Conservation (phyloP, 192 early-diverging fungal species). For the Pilaira anomala region DNA sequence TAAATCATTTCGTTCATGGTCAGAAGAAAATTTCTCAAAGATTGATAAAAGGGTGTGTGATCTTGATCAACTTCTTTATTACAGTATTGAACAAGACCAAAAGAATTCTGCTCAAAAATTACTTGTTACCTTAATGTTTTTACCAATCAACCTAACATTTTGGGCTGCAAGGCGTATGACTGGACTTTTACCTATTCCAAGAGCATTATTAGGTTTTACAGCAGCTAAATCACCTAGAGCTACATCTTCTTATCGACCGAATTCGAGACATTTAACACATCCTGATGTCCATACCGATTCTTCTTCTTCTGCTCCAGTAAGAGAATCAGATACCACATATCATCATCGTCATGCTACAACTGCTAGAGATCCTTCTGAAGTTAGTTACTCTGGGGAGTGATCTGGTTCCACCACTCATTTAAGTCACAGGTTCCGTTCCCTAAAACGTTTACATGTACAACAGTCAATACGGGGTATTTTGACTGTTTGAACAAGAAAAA, state of each 20-base stretch:
- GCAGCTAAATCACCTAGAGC: neutral
- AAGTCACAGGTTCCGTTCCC: neutral
- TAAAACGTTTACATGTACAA: no score
- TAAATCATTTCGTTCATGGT: constrained; percentile 43
- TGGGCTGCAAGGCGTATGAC: constrained; percentile 25
- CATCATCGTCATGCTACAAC: no score
- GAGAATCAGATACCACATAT: neutral
- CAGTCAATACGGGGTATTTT: no score
- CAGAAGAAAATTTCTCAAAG: constrained; percentile 50
- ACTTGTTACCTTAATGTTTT: constrained; percentile 41
- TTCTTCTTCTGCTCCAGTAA: neutral
- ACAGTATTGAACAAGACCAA: constrained; percentile 53
- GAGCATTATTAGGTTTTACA: constrained; percentile 7
- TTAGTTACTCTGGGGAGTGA: neutral
- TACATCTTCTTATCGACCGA: neutral
- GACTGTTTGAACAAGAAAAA: no score
- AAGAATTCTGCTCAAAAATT: constrained; percentile 33
- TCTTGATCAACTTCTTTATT: constrained; percentile 48
- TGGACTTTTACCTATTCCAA: constrained; percentile 29
- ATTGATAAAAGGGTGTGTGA: constrained; percentile 57
- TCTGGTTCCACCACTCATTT: neutral
- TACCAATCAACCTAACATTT: constrained; percentile 52
- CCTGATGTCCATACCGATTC: constrained; percentile 5
- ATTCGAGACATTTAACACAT: constrained; percentile 10
- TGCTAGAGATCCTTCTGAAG: no score